Evolutionary conservation across 164 flowering plant genomes (phyloP).

Genomic region (Vitis cinerea): DNA sequence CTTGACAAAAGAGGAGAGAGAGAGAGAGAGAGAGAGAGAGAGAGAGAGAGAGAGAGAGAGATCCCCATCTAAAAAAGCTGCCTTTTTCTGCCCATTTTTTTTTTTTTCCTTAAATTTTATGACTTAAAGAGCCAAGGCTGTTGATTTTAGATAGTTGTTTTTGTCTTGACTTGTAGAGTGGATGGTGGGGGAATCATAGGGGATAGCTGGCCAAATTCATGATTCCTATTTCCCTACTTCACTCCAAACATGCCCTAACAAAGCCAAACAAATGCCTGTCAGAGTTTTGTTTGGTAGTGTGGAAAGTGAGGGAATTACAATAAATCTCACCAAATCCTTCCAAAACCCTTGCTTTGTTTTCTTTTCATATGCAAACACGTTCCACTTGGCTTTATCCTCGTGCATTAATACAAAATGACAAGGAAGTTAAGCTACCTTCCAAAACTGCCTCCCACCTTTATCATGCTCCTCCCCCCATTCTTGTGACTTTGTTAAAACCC

Average conservation of each 20-base stretch:
- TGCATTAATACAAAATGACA: constrained; percentile 36
- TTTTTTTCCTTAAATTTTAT: too few relatives aligned
- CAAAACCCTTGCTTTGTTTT: constrained; percentile 38
- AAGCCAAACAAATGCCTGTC: constrained; percentile 37
- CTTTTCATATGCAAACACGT: constrained; percentile 25
- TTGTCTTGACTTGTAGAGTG: constrained; percentile 14
- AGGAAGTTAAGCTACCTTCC: constrained; percentile 27
- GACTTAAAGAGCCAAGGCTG: too few relatives aligned
- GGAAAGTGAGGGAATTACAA: constrained; percentile 31
- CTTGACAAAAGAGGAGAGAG: too few relatives aligned
- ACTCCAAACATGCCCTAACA: constrained; percentile 59
- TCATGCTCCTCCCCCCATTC: constrained; percentile 16
- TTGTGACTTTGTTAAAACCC: neutral
- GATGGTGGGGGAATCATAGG: constrained; percentile 30
- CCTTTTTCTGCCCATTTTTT: too few relatives aligned
- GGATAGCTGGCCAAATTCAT: constrained; percentile 7
- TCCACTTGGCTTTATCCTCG: constrained; percentile 35
- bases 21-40: too few relatives aligned
- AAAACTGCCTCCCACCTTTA: constrained; percentile 34
- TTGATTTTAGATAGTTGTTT: too few relatives aligned
- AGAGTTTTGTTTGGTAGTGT: constrained; percentile 40
- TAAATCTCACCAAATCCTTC: constrained; percentile 28
- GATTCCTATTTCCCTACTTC: constrained; percentile 27
- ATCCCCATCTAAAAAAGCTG: too few relatives aligned
- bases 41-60: too few relatives aligned